A percentile compares a stretch with the other conserved stretches of the same genome.
These are phyloP conservation scores for Pseudohalonectria lignicola DNA, from an alignment of 2,329 filamentous ascomycete species.

Conservation along the genomic window DNA sequence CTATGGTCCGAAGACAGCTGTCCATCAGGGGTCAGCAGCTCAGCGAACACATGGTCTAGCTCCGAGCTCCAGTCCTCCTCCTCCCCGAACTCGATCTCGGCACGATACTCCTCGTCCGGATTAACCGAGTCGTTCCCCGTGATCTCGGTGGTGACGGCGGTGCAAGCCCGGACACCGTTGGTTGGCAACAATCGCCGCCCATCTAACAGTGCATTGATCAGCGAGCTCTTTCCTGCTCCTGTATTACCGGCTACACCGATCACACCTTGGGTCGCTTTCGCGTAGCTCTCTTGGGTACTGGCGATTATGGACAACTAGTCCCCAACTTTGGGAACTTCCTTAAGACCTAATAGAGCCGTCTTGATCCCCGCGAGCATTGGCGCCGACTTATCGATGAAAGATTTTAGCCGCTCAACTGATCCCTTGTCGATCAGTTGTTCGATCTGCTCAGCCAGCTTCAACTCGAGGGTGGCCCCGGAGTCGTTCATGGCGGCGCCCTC, in stretches of 20 bases:
- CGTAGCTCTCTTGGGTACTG: too few relatives aligned
- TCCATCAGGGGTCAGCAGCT: constrained; percentile 18
- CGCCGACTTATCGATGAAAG: too few relatives aligned
- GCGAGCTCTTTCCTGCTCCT: constrained; percentile 48
- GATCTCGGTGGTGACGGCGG: constrained; percentile 49
- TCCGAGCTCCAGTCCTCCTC: constrained; percentile 40
- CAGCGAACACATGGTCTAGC: constrained; percentile 32
- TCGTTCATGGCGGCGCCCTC: too few relatives aligned
- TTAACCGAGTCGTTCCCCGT: constrained; percentile 37
- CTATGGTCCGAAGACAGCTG: constrained; percentile 17
- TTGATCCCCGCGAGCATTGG: too few relatives aligned
- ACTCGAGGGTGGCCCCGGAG: too few relatives aligned
- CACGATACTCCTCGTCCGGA: constrained; percentile 28
- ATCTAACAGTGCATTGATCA: constrained; percentile 53
- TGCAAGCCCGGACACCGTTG: constrained; percentile 48
- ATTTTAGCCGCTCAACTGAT: too few relatives aligned
- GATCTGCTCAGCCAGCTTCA: too few relatives aligned
- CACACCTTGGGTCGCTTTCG: constrained; percentile 25
- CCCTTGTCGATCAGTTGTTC: too few relatives aligned
- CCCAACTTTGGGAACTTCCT: too few relatives aligned
- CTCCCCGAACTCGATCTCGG: constrained; percentile 47
- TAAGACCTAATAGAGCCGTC: too few relatives aligned
- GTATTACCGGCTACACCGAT: constrained; percentile 52
- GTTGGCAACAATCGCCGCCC: constrained; percentile 37
- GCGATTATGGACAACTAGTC: too few relatives aligned